Conservation (phyloP, 371 early-diverging fungal genomes). For the Mortierella sp. region DNA sequence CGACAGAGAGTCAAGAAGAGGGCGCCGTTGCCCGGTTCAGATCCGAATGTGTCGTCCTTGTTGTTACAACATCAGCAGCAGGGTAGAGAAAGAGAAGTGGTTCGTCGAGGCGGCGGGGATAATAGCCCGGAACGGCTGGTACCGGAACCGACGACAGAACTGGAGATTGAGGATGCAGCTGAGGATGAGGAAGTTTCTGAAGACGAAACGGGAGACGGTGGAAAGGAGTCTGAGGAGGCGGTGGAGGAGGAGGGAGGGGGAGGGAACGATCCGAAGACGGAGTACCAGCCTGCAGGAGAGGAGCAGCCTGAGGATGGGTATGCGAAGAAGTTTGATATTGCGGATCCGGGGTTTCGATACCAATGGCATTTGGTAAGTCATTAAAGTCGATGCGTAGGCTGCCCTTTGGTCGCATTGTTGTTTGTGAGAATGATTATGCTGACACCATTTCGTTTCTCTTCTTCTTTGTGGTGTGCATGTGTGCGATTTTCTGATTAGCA, state of each 20-base stretch:
- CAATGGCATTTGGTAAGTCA: slow-evolving; percentile 91
- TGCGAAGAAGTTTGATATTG: slow-evolving; percentile 59
- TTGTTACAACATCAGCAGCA: not conserved
- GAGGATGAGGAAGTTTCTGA: not conserved
- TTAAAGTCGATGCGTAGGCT: too few species aligned
- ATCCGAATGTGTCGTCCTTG: not conserved
- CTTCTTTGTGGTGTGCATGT: not conserved
- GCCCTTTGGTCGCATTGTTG: not conserved
- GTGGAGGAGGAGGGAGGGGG: slow-evolving; percentile 1
- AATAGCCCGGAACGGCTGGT: not conserved
- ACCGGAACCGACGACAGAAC: not conserved
- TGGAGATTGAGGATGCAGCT: not conserved
- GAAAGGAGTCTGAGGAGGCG: not conserved
- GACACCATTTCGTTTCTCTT: too few species aligned
- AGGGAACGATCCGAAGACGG: slow-evolving; percentile 37
- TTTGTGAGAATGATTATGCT: too few species aligned
- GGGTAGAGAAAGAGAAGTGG: not conserved
- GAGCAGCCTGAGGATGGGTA: slow-evolving; percentile 26
- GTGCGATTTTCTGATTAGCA: slow-evolving; percentile 61
- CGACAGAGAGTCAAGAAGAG: slow-evolving; percentile 34
- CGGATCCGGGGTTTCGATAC: slow-evolving; percentile 80
- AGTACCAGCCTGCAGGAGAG: slow-evolving; percentile 21
- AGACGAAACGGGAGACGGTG: not conserved
- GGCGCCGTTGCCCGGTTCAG: slow-evolving; percentile 19
- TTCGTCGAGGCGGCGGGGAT: slow-evolving; percentile 10